Evolutionary conservation across 306 rosid species (phyloP).

Genomic region (Myrica gale): DNA sequence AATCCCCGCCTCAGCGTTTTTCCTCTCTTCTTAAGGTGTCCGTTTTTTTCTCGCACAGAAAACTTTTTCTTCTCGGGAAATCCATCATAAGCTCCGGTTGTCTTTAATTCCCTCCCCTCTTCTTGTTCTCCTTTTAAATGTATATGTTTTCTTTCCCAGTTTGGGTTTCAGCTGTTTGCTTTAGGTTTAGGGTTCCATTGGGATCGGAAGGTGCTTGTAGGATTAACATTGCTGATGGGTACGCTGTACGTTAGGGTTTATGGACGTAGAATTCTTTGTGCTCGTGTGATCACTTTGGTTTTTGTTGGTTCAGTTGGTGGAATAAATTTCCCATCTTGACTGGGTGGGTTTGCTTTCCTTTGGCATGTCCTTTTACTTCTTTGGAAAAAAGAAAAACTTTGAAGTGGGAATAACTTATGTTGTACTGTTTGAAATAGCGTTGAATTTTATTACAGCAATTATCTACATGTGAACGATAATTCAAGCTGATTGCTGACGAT

Average conservation of each 20-base stretch:
- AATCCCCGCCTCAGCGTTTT: neutral
- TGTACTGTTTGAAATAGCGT: neutral
- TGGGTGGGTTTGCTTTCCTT: slow-evolving; percentile 6
- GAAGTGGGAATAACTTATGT: slow-evolving; percentile 23
- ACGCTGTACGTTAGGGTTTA: slow-evolving; percentile 7
- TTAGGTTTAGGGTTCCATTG: slow-evolving; percentile 14
- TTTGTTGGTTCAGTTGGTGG: slow-evolving; percentile 12
- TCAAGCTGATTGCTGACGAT: neutral
- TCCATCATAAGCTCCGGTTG: slow-evolving; percentile 7
- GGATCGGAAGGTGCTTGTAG: slow-evolving; percentile 5
- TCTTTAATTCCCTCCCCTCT: neutral
- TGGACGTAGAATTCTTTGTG: neutral
- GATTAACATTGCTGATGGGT: slow-evolving; percentile 5
- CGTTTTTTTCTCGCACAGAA: neutral
- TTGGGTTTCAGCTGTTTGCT: slow-evolving; percentile 10
- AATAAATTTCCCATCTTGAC: slow-evolving; percentile 3
- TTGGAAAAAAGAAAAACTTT: neutral
- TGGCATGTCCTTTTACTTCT: neutral
- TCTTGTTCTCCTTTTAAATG: slow-evolving; percentile 2
- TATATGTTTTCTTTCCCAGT: neutral
- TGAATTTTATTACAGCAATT: neutral
- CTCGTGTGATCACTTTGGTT: slow-evolving; percentile 13
- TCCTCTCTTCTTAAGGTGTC: neutral
- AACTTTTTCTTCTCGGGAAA: neutral
- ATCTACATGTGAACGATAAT: slow-evolving; percentile 1